A percentile compares a stretch with the other conserved stretches of the same genome.
Conservation (phyloP, 768 basidiomycete genomes). For the Imleria badia region DNA sequence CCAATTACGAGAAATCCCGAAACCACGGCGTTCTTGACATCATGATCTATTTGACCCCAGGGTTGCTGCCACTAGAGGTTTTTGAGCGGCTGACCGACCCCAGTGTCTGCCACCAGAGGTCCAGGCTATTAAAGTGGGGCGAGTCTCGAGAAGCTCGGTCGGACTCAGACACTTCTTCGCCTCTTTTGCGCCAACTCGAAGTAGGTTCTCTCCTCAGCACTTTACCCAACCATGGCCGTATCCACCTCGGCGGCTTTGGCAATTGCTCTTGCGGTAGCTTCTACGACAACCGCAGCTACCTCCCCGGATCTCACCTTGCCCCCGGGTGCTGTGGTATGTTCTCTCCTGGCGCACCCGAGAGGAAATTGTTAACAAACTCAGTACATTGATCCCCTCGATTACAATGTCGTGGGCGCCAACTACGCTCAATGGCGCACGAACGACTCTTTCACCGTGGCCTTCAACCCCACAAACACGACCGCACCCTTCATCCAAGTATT, state of each 20-base stretch:
- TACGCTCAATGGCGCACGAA: conserved; percentile 37
- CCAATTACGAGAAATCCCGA: no score
- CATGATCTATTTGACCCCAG: no score
- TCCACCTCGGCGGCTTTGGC: conserved; percentile 2
- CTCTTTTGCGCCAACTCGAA: not conserved
- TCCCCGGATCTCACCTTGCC: conserved; percentile 9
- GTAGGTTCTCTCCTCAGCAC: not conserved
- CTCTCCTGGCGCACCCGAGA: not conserved
- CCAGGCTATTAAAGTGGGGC: no score
- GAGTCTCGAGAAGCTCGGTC: no score
- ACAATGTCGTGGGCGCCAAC: conserved; percentile 51
- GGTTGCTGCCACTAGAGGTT: no score
- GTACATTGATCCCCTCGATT: conserved; percentile 51
- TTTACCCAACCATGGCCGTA: not conserved
- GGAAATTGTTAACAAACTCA: conserved; percentile 17
- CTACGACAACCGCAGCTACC: not conserved
- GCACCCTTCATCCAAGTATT: conserved; percentile 62
- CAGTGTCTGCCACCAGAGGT: no score
- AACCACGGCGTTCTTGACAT: no score
- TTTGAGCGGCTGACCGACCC: no score
- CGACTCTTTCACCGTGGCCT: conserved; percentile 39
- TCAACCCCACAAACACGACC: conserved; percentile 60
- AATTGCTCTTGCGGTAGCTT: conserved; percentile 1
- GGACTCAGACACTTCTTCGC: no score
- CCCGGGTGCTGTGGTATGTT: conserved; percentile 26